Conservation (phyloP, 495 filamentous ascomycete species). For the Aspergillus haitiensis region DNA sequence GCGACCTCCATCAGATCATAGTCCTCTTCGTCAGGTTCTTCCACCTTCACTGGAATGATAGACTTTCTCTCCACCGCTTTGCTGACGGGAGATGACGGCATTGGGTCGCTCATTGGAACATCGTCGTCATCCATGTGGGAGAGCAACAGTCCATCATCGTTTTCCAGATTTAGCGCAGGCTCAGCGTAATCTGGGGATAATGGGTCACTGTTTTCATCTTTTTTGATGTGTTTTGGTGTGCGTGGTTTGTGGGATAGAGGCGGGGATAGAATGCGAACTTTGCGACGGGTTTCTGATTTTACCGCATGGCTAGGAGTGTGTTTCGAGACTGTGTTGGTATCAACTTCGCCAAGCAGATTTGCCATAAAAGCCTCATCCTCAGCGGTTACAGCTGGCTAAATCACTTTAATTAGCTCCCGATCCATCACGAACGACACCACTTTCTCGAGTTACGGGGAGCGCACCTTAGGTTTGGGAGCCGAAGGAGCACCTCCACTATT, state of each 20-base stretch:
- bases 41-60: constrained; percentile 56
- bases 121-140: constrained; percentile 54
- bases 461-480: constrained; percentile 78
- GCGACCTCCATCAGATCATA: constrained; percentile 87
- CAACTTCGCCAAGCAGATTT: constrained; percentile 83
- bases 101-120: constrained; percentile 80
- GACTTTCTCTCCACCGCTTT: constrained; percentile 77
- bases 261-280: constrained; percentile 78
- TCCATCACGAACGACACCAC: background rate
- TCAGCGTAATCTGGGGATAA: constrained; percentile 35
- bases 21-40: constrained; percentile 69
- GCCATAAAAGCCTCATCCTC: constrained; percentile 86
- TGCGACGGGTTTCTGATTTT: constrained; percentile 71
- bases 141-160: constrained; percentile 58
- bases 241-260: constrained; percentile 51
- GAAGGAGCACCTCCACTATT: constrained; percentile 66
- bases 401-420: constrained; percentile 8
- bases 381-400: constrained; percentile 59
- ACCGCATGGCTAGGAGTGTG: constrained; percentile 56
- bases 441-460: constrained; percentile 11
- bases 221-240: constrained; percentile 45
- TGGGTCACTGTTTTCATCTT: constrained; percentile 47
- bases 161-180: constrained; percentile 39
- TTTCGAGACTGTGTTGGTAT: constrained; percentile 70
- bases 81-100: constrained; percentile 82